Conservation (phyloP, 2,329 filamentous ascomycete species). For the Chrysoporthe deuterocubensis region DNA sequence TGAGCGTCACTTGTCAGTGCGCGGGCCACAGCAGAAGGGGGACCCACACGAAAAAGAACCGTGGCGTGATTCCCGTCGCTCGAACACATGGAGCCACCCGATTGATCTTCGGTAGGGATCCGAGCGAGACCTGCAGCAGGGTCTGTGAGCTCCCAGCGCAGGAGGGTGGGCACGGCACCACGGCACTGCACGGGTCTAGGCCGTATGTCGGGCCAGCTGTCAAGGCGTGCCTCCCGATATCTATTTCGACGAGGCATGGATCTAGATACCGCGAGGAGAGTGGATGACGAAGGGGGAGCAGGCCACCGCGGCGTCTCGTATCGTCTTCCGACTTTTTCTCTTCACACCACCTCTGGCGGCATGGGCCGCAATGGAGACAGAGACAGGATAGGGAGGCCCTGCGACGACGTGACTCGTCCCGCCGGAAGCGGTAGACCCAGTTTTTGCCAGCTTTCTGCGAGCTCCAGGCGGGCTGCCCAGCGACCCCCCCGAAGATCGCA, state of each 20-base stretch:
- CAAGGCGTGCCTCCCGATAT: neutral
- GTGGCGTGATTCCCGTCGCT: constrained; percentile 24
- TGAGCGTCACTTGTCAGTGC: neutral
- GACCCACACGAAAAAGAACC: constrained; percentile 12
- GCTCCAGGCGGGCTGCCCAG: neutral
- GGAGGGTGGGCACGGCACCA: neutral
- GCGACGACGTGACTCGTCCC: neutral
- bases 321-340: constrained; percentile 23
- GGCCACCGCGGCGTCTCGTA: constrained; percentile 2
- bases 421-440: constrained; percentile 2
- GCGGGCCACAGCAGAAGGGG: neutral
- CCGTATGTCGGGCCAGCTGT: neutral
- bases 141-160: neutral
- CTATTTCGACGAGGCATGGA: neutral
- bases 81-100: constrained; percentile 14
- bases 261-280: neutral
- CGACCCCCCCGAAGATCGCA: neutral
- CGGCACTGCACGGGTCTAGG: neutral
- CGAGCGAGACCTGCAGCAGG: constrained; percentile 21
- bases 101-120: constrained; percentile 24
- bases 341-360: constrained; percentile 17
- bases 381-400: neutral
- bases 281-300: constrained; percentile 12
- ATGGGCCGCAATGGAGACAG: neutral
- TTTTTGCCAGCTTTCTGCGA: neutral